Conservation (phyloP, 768 basidiomycete species). For the Omphalotus guepiniiformis region DNA sequence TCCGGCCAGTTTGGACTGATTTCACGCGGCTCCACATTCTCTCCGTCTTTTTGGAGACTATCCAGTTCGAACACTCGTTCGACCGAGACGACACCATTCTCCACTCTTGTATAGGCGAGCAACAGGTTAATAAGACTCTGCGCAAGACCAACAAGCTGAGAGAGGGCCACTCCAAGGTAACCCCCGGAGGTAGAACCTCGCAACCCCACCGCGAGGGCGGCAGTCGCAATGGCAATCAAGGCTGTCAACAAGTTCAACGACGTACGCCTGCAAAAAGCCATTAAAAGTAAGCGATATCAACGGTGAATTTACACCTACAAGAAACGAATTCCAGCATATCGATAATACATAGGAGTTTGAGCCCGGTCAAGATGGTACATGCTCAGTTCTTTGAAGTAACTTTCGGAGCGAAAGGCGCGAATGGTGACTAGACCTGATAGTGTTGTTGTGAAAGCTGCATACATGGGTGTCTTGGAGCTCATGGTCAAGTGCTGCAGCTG, state of each 20-base stretch:
- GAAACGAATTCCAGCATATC: slow-evolving; percentile 9
- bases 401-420: slow-evolving; percentile 3
- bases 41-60: neutral
- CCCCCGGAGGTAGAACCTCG: slow-evolving; percentile 6
- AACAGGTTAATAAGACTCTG: slow-evolving; percentile 6
- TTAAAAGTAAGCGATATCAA: neutral
- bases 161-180: slow-evolving; percentile 7
- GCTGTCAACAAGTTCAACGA: slow-evolving; percentile 7
- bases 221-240: slow-evolving; percentile 3
- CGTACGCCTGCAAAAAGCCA: slow-evolving; percentile 3
- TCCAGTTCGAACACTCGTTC: slow-evolving; percentile 6
- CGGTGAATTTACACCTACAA: neutral
- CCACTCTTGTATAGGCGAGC: slow-evolving; percentile 6
- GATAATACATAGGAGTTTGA: slow-evolving; percentile 8
- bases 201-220: slow-evolving; percentile 9
- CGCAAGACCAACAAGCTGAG: slow-evolving; percentile 2
- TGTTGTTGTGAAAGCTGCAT: slow-evolving; percentile 5
- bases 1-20: slow-evolving; percentile 3
- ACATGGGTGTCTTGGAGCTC: slow-evolving; percentile 7
- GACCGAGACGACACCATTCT: slow-evolving; percentile 6
- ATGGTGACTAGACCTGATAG: neutral
- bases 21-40: neutral
- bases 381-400: neutral
- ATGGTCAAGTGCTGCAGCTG: slow-evolving; percentile 6
- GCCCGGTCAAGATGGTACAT: neutral